Evolutionary conservation across 179 eudicot species (phyloP).

Genomic region (Sideroxylon spinosum): DNA sequence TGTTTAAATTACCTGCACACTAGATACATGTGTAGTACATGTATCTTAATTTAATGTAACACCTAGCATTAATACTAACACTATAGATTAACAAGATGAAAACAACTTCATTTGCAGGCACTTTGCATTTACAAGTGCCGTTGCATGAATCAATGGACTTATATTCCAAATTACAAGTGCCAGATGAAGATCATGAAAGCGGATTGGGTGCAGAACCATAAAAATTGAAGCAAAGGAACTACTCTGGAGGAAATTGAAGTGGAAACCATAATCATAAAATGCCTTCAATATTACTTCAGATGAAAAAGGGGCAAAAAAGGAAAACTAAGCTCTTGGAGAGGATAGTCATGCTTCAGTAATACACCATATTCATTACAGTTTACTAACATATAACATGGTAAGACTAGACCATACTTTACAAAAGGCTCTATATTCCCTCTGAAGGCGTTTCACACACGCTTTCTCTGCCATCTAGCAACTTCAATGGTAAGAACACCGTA

Average conservation of each 20-base stretch:
- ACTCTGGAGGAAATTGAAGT: background rate
- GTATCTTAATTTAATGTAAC: too few relatives aligned
- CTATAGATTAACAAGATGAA: too few relatives aligned
- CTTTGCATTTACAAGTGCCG: background rate
- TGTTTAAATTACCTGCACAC: too few relatives aligned
- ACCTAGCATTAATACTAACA: too few relatives aligned
- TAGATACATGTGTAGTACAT: too few relatives aligned
- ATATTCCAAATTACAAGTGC: background rate
- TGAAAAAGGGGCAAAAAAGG: background rate
- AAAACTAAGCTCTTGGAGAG: background rate
- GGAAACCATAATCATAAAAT: too few relatives aligned
- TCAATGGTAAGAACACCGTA: constrained; percentile 8
- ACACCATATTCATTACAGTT: background rate
- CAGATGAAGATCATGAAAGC: background rate
- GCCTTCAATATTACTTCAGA: background rate
- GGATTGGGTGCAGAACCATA: background rate
- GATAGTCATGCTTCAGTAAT: background rate
- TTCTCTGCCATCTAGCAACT: constrained; percentile 70
- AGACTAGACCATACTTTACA: constrained; percentile 58
- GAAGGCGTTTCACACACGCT: constrained; percentile 94
- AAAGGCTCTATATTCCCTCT: constrained; percentile 85
- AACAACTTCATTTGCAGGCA: background rate
- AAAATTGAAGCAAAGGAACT: background rate
- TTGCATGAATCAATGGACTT: background rate
- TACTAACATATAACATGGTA: background rate